Conservation (phyloP, 164 flowering plant species). For the Protea cynaroides region DNA sequence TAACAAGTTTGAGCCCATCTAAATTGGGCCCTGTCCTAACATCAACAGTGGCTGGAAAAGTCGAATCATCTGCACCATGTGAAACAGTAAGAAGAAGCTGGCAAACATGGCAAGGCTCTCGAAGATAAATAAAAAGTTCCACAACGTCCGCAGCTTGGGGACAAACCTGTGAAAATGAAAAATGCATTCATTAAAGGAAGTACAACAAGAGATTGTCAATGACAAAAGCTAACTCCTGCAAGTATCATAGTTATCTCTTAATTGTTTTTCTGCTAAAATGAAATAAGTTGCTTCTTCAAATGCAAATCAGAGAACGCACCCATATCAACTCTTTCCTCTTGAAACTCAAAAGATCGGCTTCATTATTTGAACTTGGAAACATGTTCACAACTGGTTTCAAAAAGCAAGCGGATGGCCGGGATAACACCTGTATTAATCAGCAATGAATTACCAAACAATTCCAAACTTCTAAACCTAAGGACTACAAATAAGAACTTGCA, state of each 20-base stretch:
- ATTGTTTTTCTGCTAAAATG: no score
- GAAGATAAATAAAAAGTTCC: conserved; percentile 81
- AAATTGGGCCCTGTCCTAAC: conserved; percentile 75
- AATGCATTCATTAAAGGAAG: conserved; percentile 6
- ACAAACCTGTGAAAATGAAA: conserved; percentile 54
- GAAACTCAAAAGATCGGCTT: conserved; percentile 60
- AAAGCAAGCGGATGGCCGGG: conserved; percentile 69
- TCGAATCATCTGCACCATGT: conserved; percentile 94
- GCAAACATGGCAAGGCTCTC: conserved; percentile 96
- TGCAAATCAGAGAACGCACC: conserved; percentile 38
- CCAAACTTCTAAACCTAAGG: conserved; percentile 1
- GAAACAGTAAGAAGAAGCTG: conserved; percentile 94
- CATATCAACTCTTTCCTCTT: conserved; percentile 72
- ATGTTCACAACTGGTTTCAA: conserved; percentile 61
- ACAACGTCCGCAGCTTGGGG: conserved; percentile 85
- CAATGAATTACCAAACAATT: conserved; percentile 3
- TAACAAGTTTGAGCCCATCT: conserved; percentile 79
- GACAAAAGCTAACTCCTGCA: not conserved
- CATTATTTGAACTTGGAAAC: conserved; percentile 43
- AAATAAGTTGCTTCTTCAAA: conserved; percentile 11
- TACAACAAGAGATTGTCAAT: not conserved
- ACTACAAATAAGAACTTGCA: not conserved
- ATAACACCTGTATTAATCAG: conserved; percentile 42
- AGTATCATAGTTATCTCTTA: no score
- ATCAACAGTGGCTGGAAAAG: conserved; percentile 84